Percentiles rank a stretch among this genome's conserved stretches.
These are phyloP conservation scores for Boletus huronensis DNA, from an alignment of 768 basidiomycete genomes.

Conservation along the genomic window DNA sequence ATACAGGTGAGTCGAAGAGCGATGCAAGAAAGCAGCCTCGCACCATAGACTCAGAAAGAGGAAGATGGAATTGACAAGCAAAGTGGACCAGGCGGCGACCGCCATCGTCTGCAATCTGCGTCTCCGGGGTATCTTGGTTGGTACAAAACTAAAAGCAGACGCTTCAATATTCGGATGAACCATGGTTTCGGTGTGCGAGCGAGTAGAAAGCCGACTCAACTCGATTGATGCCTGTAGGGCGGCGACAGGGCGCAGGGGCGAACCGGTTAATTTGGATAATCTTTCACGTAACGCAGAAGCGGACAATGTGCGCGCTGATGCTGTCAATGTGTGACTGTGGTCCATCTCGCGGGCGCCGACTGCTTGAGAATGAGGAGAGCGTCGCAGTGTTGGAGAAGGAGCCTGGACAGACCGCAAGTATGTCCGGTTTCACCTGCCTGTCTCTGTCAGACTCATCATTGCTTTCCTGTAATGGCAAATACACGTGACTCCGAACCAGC, in stretches of 20 bases:
- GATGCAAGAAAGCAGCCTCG: conserved; percentile 21
- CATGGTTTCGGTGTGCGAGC: neutral
- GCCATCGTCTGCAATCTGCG: conserved; percentile 85
- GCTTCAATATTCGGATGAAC: neutral
- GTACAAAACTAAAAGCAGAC: conserved; percentile 61
- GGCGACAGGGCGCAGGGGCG: conserved; percentile 59
- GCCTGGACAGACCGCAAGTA: neutral
- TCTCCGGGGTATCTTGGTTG: conserved; percentile 80
- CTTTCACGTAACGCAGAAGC: conserved; percentile 59
- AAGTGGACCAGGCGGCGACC: conserved; percentile 85
- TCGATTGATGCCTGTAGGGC: conserved; percentile 71
- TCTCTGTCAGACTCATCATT: neutral
- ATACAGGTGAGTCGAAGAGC: neutral
- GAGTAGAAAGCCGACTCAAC: conserved; percentile 39
- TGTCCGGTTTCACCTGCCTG: neutral
- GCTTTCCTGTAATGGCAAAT: neutral
- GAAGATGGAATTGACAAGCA: conserved; percentile 63
- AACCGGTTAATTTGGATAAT: conserved; percentile 56
- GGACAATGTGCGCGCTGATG: conserved; percentile 52
- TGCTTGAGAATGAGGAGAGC: neutral
- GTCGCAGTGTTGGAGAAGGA: neutral
- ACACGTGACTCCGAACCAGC: conserved; percentile 13
- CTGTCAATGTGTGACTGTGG: conserved; percentile 27
- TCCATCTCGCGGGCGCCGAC: conserved; percentile 29
- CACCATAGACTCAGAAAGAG: conserved; percentile 82